Evolutionary conservation across 345 rosid genomes (phyloP).

Genomic region (Cardamine resedifolia): DNA sequence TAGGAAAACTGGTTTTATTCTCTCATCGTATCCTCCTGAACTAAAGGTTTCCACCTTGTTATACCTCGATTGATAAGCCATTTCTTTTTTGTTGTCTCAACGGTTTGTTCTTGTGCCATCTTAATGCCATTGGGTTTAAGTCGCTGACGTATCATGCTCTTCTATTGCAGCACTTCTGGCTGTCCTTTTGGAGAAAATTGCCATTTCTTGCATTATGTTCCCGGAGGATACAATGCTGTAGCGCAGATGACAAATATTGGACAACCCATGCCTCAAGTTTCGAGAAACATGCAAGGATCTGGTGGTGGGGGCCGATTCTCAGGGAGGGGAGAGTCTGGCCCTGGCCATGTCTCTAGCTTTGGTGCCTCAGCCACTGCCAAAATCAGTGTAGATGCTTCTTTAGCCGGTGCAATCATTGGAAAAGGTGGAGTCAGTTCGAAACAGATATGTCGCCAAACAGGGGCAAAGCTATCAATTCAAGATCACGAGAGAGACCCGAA

Average conservation of each 20-base stretch:
- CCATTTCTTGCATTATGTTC: slow-evolving; percentile 93
- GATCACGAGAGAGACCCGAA: slow-evolving; percentile 83
- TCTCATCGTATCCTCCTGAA: not conserved
- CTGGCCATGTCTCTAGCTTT: slow-evolving; percentile 71
- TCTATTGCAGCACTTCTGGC: slow-evolving; percentile 79
- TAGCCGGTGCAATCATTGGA: slow-evolving; percentile 94
- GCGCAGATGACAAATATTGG: slow-evolving; percentile 71
- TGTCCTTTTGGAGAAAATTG: slow-evolving; percentile 99
- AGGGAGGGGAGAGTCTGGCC: slow-evolving; percentile 86
- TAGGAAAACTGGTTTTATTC: not conserved
- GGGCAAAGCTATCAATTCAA: slow-evolving; percentile 85
- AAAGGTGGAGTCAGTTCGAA: slow-evolving; percentile 91
- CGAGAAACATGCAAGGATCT: slow-evolving; percentile 59
- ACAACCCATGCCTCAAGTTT: slow-evolving; percentile 51
- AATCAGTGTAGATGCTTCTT: slow-evolving; percentile 88
- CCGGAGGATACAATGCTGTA: slow-evolving; percentile 90
- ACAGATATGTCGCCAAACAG: slow-evolving; percentile 82
- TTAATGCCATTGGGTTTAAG: slow-evolving; percentile 16
- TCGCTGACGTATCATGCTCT: slow-evolving; percentile 21
- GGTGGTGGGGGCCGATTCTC: slow-evolving; percentile 86
- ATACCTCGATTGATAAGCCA: not conserved
- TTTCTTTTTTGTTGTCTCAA: not conserved
- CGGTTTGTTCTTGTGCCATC: slow-evolving; percentile 8
- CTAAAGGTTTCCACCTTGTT: not conserved
- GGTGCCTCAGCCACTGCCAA: slow-evolving; percentile 91